A percentile compares a stretch with the other conserved stretches of the same genome.
phyloP scores from a whole-genome alignment of 2,329 filamentous ascomycete genomes.

The Fusarium nelsonii region DNA sequence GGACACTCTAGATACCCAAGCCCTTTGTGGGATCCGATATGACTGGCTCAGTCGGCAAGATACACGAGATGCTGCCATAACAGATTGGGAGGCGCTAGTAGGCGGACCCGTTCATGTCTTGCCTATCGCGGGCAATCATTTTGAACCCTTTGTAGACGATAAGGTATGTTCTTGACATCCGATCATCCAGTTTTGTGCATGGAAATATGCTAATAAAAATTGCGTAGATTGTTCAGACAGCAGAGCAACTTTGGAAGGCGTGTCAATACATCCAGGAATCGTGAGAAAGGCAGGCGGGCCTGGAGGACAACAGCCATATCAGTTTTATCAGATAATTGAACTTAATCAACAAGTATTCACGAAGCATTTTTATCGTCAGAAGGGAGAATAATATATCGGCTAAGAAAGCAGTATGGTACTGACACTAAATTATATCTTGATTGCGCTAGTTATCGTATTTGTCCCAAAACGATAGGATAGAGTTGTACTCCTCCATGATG shows the following conservation, averaged over 20 bases:
- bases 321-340: too few relatives aligned
- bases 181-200: too few relatives aligned
- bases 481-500: neutral
- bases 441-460: neutral
- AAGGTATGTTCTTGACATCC: neutral
- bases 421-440: too few relatives aligned
- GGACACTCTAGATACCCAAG: neutral
- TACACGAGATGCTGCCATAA: neutral
- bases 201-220: neutral
- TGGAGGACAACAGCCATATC: too few relatives aligned
- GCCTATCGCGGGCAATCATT: neutral
- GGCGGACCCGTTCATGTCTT: neutral
- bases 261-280: neutral
- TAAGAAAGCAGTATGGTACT: too few relatives aligned
- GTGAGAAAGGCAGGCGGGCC: too few relatives aligned
- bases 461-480: conserved; percentile 2
- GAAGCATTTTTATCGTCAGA: too few relatives aligned
- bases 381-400: too few relatives aligned
- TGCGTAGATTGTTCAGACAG: neutral
- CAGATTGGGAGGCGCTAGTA: neutral
- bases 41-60: conserved; percentile 1
- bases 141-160: neutral
- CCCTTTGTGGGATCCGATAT: neutral
- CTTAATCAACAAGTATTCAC: too few relatives aligned
- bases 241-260: conserved; percentile 4